phyloP scores from a whole-genome alignment of 306 rosid species.

The Trichosanthes cucumerina region DNA sequence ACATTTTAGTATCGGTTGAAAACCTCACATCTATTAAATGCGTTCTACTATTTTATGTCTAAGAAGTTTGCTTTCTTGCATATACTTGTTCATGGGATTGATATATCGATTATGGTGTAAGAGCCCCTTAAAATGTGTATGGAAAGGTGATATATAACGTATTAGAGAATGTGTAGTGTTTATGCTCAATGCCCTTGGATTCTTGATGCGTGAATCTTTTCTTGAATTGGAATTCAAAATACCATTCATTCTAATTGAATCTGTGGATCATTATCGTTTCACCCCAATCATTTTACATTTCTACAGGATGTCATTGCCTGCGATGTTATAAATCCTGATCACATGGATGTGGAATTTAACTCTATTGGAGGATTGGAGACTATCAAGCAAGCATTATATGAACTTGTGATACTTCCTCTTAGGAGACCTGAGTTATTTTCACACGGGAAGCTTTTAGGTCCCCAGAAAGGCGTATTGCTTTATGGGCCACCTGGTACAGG shows the following conservation, averaged over 20 bases:
- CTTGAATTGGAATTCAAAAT: neutral
- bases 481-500: conserved; percentile 99
- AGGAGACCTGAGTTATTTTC: conserved; percentile 76
- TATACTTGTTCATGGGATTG: neutral
- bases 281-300: conserved; percentile 3
- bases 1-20: neutral
- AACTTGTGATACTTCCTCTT: conserved; percentile 88
- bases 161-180: neutral
- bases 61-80: neutral
- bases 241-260: neutral
- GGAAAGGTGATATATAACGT: neutral
- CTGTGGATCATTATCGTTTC: neutral
- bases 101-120: neutral
- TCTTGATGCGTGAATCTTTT: neutral
- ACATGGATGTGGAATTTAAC: conserved; percentile 75
- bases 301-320: conserved; percentile 91
- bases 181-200: neutral
- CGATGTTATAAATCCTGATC: conserved; percentile 91
- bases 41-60: neutral
- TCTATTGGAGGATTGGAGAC: conserved; percentile 85
- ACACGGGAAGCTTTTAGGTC: conserved; percentile 85
- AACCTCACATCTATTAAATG: neutral
- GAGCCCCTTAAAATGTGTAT: too few relatives aligned
- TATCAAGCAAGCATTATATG: conserved; percentile 70
- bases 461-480: conserved; percentile 86